Conservation (phyloP, 495 filamentous ascomycete species). For the Aspergillus affinis region DNA sequence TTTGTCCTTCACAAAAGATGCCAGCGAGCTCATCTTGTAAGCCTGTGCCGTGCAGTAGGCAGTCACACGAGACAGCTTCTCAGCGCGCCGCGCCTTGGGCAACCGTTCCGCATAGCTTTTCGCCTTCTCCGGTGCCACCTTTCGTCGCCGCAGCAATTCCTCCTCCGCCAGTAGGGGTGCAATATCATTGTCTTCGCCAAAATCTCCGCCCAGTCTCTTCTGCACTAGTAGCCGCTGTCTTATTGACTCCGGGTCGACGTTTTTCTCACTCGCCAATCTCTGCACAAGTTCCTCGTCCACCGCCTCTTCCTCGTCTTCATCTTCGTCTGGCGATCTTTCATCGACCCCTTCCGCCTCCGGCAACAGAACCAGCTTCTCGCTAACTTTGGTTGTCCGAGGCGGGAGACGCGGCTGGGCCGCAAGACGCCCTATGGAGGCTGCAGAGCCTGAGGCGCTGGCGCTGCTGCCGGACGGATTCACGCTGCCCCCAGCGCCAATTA, state of each 20-base stretch:
- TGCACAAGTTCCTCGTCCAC: conserved; percentile 50
- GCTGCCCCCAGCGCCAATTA: conserved; percentile 27
- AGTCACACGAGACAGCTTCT: conserved; percentile 86
- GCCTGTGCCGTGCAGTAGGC: conserved; percentile 96
- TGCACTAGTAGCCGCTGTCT: conserved; percentile 36
- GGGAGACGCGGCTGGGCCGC: conserved; percentile 74
- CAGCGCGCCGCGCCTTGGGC: conserved; percentile 81
- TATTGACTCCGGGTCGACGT: conserved; percentile 40
- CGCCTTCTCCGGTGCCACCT: conserved; percentile 58
- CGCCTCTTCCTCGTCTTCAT: conserved; percentile 40
- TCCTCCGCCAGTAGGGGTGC: conserved; percentile 81
- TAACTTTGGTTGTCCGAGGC: conserved; percentile 84
- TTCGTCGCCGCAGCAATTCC: conserved; percentile 62
- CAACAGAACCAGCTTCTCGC: conserved; percentile 92
- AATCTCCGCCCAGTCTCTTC: conserved; percentile 46
- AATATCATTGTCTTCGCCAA: conserved; percentile 60
- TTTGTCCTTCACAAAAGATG: conserved; percentile 80
- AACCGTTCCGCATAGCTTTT: conserved; percentile 95
- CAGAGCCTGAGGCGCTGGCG: conserved; percentile 17
- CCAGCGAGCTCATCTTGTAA: conserved; percentile 81
- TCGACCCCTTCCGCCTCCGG: conserved; percentile 68
- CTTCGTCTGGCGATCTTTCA: conserved; percentile 47
- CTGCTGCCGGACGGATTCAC: conserved; percentile 14
- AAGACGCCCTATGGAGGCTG: conserved; percentile 37
- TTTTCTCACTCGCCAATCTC: conserved; percentile 35